phyloP scores from a whole-genome alignment of 129 eudicot species.

The Helianthus annuus region DNA sequence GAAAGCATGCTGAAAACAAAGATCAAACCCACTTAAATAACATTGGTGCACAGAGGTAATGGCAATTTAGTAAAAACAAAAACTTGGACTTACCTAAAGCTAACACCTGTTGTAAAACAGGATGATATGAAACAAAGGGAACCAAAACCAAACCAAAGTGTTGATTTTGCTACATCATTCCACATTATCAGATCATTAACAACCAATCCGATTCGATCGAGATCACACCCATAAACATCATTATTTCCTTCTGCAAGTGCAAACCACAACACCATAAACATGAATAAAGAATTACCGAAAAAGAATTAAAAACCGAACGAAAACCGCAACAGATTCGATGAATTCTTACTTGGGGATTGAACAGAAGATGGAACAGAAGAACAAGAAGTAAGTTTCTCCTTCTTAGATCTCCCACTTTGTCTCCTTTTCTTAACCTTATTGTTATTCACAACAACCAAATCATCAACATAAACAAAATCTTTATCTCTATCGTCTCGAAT shows the following conservation, averaged over 20 bases:
- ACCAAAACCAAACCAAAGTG: conserved; percentile 96
- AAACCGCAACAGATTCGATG: not conserved
- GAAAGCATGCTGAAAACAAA: conserved; percentile 64
- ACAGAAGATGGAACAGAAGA: conserved; percentile 44
- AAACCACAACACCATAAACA: conserved; percentile 22
- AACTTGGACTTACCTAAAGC: conserved; percentile 55
- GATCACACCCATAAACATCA: conserved; percentile 52
- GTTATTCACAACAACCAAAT: conserved; percentile 36
- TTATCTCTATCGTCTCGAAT: conserved; percentile 59
- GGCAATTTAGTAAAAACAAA: not conserved
- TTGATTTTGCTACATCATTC: conserved; percentile 89
- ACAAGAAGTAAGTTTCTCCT: conserved; percentile 46
- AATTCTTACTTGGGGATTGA: conserved; percentile 57
- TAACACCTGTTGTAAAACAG: conserved; percentile 67
- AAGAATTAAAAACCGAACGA: not conserved
- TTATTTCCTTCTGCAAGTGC: conserved; percentile 46
- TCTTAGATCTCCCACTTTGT: conserved; percentile 61
- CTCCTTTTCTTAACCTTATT: conserved; percentile 64
- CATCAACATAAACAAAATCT: conserved; percentile 51
- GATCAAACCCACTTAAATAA: conserved; percentile 7
- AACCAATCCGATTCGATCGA: conserved; percentile 63
- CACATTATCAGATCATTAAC: conserved; percentile 76
- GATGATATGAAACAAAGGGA: conserved; percentile 90
- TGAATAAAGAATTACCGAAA: not conserved
- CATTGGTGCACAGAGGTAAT: not conserved